These are phyloP conservation scores for Pulveroboletus sp. DNA, from an alignment of 768 basidiomycete genomes.

Conservation along the genomic window DNA sequence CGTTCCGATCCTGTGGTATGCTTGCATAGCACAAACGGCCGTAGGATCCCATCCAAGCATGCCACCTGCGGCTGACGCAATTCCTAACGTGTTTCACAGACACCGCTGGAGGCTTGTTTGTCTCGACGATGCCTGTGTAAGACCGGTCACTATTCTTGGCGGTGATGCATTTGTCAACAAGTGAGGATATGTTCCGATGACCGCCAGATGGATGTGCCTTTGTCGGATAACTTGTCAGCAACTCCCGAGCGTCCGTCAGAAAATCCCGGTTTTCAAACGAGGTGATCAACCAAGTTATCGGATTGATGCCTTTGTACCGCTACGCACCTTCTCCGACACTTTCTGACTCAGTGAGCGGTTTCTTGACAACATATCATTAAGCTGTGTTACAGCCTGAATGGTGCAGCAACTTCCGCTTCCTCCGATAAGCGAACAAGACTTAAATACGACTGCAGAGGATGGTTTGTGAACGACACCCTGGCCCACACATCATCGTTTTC, in stretches of 20 bases:
- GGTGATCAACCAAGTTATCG: constrained; percentile 14
- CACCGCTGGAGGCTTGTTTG: not conserved
- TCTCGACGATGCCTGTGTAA: not conserved
- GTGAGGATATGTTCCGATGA: not conserved
- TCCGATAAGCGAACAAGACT: constrained; percentile 5
- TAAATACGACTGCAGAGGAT: constrained; percentile 22
- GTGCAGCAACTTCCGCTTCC: constrained; percentile 2
- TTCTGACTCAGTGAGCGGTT: constrained; percentile 4
- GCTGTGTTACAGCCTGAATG: constrained; percentile 1
- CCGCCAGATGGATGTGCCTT: not conserved
- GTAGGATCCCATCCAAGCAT: not conserved
- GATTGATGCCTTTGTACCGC: not conserved
- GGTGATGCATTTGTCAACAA: not conserved
- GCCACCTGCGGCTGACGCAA: constrained; percentile 5
- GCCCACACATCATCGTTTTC: not conserved
- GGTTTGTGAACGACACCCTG: not conserved
- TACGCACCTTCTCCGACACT: not conserved
- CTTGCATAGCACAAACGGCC: not conserved
- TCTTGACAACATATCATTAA: not conserved
- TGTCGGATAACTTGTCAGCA: not conserved
- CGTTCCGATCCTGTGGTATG: not conserved
- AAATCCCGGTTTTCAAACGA: constrained; percentile 19
- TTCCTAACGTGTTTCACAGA: not conserved
- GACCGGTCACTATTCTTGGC: constrained; percentile 4
- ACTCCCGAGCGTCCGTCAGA: constrained; percentile 3